These are phyloP conservation scores for Chenopodium suecicum DNA, from an alignment of 148 eudicot species.

Conservation along the genomic window DNA sequence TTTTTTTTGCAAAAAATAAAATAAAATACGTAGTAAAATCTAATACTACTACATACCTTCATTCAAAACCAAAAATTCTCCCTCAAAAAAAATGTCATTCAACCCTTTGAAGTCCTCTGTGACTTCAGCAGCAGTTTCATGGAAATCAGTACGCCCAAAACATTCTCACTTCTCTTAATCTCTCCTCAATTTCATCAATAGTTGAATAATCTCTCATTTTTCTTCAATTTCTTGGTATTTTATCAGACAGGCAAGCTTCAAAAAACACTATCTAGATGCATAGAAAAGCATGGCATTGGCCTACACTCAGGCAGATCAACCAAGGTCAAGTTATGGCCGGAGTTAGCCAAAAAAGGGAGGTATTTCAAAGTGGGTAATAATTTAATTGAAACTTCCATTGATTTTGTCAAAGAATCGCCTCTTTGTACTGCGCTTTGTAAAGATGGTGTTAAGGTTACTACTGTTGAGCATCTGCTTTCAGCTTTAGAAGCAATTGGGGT, in stretches of 20 bases:
- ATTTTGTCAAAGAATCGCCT: constrained; percentile 46
- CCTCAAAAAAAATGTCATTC: constrained; percentile 27
- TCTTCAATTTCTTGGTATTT: neutral
- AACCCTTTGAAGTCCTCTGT: constrained; percentile 42
- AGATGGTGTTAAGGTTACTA: constrained; percentile 52
- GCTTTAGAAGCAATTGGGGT: constrained; percentile 84
- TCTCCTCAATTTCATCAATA: neutral
- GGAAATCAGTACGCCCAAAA: constrained; percentile 59
- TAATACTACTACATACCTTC: too few relatives aligned
- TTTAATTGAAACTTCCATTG: constrained; percentile 56
- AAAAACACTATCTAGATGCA: constrained; percentile 55
- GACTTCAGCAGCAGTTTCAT: constrained; percentile 36
- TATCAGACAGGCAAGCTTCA: constrained; percentile 73
- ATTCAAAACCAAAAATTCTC: too few relatives aligned
- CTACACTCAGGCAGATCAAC: constrained; percentile 63
- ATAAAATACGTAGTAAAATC: too few relatives aligned
- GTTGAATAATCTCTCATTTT: too few relatives aligned
- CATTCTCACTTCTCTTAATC: constrained; percentile 20
- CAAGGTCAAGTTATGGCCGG: constrained; percentile 62
- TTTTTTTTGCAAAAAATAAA: too few relatives aligned
- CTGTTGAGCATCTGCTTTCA: constrained; percentile 89
- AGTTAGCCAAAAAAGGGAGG: constrained; percentile 63
- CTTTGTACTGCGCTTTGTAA: constrained; percentile 69
- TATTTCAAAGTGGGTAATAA: constrained; percentile 44
- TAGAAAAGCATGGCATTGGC: constrained; percentile 56